Conservation (phyloP, 306 rosid species). For the Castanea sativa region DNA sequence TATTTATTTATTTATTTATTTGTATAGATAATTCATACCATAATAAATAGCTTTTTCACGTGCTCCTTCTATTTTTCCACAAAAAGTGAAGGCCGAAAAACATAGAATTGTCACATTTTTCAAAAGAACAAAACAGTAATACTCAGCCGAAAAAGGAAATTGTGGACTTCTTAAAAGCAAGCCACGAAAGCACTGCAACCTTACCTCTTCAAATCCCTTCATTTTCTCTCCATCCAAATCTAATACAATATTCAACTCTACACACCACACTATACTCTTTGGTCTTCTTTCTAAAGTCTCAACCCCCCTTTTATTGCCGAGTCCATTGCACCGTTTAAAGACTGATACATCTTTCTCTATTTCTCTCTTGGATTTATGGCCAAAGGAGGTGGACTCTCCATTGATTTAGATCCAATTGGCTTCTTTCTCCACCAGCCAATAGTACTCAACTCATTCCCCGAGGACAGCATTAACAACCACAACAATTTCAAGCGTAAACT, state of each 20-base stretch:
- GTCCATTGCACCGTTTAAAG: constrained; percentile 60
- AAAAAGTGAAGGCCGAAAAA: not conserved
- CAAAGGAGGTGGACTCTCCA: constrained; percentile 70
- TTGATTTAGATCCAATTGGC: constrained; percentile 77
- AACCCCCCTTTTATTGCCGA: constrained; percentile 62
- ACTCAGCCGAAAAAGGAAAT: not conserved
- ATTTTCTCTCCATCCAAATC: not conserved
- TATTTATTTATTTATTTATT: no score
- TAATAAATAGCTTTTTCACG: no score
- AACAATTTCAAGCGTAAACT: constrained; percentile 8
- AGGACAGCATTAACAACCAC: constrained; percentile 24
- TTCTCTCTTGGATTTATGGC: constrained; percentile 48
- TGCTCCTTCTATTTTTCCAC: no score
- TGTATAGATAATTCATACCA: no score
- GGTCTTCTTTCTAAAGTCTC: constrained; percentile 52
- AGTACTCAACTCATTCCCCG: constrained; percentile 69
- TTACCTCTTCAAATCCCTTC: not conserved
- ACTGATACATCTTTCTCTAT: constrained; percentile 24
- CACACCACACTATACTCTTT: constrained; percentile 4
- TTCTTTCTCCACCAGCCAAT: constrained; percentile 49
- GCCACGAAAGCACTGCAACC: not conserved
- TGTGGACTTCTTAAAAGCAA: not conserved
- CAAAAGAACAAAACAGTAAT: not conserved
- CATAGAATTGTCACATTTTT: not conserved
- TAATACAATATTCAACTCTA: not conserved